Evolutionary conservation across 176 grass and related monocot species (phyloP), one percentile per base, ranked within the genome.

Genomic region (Bonia amplexicaulis): DNA sequence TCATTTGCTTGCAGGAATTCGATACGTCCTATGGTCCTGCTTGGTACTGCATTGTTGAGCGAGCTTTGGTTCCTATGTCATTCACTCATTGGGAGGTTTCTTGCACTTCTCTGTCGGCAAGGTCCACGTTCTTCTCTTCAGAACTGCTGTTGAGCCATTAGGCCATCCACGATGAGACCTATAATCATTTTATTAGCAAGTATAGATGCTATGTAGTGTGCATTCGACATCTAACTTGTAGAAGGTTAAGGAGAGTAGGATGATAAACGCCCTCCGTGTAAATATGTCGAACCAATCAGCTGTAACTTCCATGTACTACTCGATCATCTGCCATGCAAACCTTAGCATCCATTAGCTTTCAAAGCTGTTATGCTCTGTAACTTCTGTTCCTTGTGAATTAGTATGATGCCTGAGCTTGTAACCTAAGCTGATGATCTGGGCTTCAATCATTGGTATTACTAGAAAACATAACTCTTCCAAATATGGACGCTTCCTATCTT

Each of bases 11-110:
- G 47, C 88, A 92, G 90, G 93, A 94, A 68, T 92, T 94, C 11
- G 93, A 94, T 63, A 78, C 75, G 1, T 27, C 85, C n/a, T 92
- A 94, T 13, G 90, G 88, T 19, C 88, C 93, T 68, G 93, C 90
- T 86, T 94, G 90, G 90, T 90, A 94, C 74, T 94, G 93, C 71
- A 94, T 94, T 55, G 90, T 94, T 22, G 93, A 45, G 90, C 90
- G 16, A 90, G 88, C 85, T 92, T 95, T 81, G 90, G 93, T 25
- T 95, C 93, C 9, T 95, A 90, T 15, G 93, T 95, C 49, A 94
- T 90, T 17, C 88, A 92, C 78, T 92, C 93, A 5, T 26, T 92
- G 57, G 93, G 88, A 68, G 93, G 93, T 55, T 91, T 90, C 80
- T 67, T 93, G 13, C 89, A 93, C 79, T 93, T 93, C 83, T 93